Conservation (phyloP, 768 basidiomycete genomes). For the Rhizopogon salebrosus region DNA sequence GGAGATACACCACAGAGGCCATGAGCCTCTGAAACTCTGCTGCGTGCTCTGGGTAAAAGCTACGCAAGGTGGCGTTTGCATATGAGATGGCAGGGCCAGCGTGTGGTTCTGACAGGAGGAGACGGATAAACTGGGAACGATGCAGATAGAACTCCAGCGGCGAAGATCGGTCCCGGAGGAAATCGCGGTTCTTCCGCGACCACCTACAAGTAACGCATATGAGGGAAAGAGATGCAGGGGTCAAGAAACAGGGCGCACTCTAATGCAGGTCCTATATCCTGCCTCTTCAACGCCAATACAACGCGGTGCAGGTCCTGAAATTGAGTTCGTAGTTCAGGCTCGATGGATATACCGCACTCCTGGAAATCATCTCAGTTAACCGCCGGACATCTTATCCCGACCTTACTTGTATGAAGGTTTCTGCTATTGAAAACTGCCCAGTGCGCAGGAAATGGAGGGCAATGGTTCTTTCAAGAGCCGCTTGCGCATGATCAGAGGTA, state of each 20-base stretch:
- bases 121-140: constrained; percentile 81
- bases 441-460: constrained; percentile 76
- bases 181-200: constrained; percentile 61
- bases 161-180: constrained; percentile 66
- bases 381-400: neutral
- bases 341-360: constrained; percentile 64
- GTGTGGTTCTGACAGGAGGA: constrained; percentile 63
- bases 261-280: constrained; percentile 75
- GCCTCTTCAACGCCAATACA: constrained; percentile 56
- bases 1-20: constrained; percentile 66
- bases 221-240: neutral
- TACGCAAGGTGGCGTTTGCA: constrained; percentile 58
- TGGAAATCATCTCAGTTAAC: constrained; percentile 20
- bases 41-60: constrained; percentile 58
- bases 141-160: constrained; percentile 88
- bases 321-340: constrained; percentile 42
- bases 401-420: constrained; percentile 67
- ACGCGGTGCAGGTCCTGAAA: constrained; percentile 73
- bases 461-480: constrained; percentile 64
- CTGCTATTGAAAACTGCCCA: constrained; percentile 73
- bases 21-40: constrained; percentile 67
- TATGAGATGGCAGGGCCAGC: constrained; percentile 64
- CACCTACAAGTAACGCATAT: constrained; percentile 49
- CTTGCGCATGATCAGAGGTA: constrained; percentile 50
- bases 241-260: constrained; percentile 39